Evolutionary conservation across 768 basidiomycete genomes (phyloP).

Genomic region (Kwoniella heveanensis): DNA sequence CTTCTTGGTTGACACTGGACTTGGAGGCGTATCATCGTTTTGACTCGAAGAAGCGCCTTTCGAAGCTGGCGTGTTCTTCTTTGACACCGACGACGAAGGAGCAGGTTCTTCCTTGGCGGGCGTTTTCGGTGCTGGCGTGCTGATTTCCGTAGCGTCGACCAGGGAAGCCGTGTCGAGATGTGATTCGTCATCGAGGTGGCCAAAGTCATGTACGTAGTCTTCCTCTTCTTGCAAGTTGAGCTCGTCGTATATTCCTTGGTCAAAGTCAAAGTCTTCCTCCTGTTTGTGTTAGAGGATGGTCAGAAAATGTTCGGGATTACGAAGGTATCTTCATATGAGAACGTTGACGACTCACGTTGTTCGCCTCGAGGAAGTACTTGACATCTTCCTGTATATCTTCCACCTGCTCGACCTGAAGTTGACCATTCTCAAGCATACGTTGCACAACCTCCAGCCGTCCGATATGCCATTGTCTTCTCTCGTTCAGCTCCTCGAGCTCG

Average conservation of each 20-base stretch:
- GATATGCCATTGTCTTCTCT: conserved; percentile 94
- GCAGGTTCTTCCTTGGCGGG: conserved; percentile 43
- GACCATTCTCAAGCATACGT: conserved; percentile 89
- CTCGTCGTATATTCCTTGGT: conserved; percentile 96
- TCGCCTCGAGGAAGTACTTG: conserved; percentile 91
- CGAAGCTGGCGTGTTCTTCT: conserved; percentile 36
- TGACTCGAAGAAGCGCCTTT: conserved; percentile 22
- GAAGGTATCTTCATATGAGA: too few species aligned
- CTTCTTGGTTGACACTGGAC: conserved; percentile 51
- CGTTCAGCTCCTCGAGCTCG: conserved; percentile 84
- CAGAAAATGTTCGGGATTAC: too few species aligned
- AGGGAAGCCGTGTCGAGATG: conserved; percentile 68
- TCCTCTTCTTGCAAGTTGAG: conserved; percentile 96
- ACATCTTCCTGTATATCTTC: conserved; percentile 87
- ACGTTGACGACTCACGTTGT: conserved; percentile 85
- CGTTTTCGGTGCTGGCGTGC: conserved; percentile 35
- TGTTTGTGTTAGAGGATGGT: too few species aligned
- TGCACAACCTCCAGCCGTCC: conserved; percentile 88
- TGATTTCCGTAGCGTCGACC: conserved; percentile 61
- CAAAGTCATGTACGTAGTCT: conserved; percentile 71
- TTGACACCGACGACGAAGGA: conserved; percentile 8
- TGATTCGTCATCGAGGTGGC: conserved; percentile 69
- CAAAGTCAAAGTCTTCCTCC: conserved; percentile 98
- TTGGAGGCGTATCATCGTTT: conserved; percentile 38
- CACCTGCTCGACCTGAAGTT: conserved; percentile 78